phyloP scores from a whole-genome alignment of 2,329 filamentous ascomycete species.

The Alternaria hordeiaustralica region DNA sequence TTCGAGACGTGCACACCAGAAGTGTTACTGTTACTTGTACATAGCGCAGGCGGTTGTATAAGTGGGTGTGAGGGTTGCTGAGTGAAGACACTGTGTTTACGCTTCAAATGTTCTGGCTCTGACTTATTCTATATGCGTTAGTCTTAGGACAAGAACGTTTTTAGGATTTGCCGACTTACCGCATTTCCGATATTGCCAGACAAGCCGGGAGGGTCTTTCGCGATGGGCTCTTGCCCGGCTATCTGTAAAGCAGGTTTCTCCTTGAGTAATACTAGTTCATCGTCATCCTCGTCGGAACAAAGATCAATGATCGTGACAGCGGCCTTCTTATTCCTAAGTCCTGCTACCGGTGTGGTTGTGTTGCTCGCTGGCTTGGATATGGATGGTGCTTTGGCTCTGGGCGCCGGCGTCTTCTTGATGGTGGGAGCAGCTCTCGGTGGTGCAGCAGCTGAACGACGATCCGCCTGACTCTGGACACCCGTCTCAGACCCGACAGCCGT shows the following conservation, averaged over 20 bases:
- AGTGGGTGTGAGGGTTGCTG: not conserved
- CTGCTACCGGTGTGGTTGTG: not conserved
- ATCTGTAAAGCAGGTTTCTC: not conserved
- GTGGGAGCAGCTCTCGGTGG: not conserved
- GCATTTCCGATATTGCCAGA: not conserved
- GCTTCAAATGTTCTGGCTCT: not conserved
- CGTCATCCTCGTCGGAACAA: slow-evolving; percentile 15
- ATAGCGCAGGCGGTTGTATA: not conserved
- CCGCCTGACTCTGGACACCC: not conserved
- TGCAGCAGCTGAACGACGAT: not conserved
- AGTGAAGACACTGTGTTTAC: not conserved
- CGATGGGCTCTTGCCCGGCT: not conserved
- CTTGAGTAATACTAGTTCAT: not conserved
- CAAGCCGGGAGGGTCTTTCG: not conserved
- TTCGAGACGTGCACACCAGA: not conserved
- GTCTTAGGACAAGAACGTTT: not conserved
- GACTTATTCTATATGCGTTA: not conserved
- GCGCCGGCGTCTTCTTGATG: not conserved
- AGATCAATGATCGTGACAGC: slow-evolving; percentile 9
- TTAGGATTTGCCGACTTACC: not conserved
- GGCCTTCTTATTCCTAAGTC: not conserved
- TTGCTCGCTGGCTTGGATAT: not conserved
- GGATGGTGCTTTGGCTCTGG: not conserved
- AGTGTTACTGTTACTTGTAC: not conserved
- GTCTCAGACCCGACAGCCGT: not conserved